Evolutionary conservation across 2,329 filamentous ascomycete genomes (phyloP).

Genomic region (Laburnicola sp.): DNA sequence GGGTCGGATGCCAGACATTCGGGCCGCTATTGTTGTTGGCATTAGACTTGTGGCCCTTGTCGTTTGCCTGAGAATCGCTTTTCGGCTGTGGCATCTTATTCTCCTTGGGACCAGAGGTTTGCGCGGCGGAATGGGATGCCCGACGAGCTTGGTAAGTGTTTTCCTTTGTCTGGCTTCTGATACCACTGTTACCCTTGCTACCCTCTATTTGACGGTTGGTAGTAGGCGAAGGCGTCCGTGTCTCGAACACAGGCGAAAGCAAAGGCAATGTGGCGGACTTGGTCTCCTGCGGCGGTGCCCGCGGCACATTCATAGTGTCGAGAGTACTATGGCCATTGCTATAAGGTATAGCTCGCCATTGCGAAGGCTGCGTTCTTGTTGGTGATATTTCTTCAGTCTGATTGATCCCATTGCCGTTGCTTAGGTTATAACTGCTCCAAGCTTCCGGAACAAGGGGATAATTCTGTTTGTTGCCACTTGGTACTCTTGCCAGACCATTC

Average conservation of each 20-base stretch:
- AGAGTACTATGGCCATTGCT: constrained; percentile 38
- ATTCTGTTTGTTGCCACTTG: constrained; percentile 32
- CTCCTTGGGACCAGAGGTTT: constrained; percentile 26
- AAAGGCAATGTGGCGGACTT: constrained; percentile 49
- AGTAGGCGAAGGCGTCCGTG: constrained; percentile 70
- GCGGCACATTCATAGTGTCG: constrained; percentile 52
- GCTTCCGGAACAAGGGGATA: constrained; percentile 30
- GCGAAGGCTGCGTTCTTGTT: constrained; percentile 32
- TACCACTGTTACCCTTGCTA: constrained; percentile 34
- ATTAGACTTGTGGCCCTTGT: constrained; percentile 24
- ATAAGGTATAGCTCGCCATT: constrained; percentile 34
- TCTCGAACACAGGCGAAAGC: constrained; percentile 75
- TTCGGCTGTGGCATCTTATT: constrained; percentile 22
- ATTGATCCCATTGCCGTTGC: constrained; percentile 26
- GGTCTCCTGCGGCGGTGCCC: constrained; percentile 39
- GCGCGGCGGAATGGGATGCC: constrained; percentile 28
- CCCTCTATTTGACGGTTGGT: constrained; percentile 50
- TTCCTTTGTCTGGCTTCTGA: constrained; percentile 34
- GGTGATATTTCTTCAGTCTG: constrained; percentile 35
- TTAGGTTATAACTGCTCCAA: constrained; percentile 32
- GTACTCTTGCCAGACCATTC: constrained; percentile 26
- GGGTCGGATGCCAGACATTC: constrained; percentile 25
- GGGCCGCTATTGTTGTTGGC: constrained; percentile 26
- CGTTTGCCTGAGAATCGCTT: not conserved
- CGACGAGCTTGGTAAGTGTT: constrained; percentile 32